phyloP scores from a whole-genome alignment of 805 yeast species.

The Wickerhamia fluorescens region DNA sequence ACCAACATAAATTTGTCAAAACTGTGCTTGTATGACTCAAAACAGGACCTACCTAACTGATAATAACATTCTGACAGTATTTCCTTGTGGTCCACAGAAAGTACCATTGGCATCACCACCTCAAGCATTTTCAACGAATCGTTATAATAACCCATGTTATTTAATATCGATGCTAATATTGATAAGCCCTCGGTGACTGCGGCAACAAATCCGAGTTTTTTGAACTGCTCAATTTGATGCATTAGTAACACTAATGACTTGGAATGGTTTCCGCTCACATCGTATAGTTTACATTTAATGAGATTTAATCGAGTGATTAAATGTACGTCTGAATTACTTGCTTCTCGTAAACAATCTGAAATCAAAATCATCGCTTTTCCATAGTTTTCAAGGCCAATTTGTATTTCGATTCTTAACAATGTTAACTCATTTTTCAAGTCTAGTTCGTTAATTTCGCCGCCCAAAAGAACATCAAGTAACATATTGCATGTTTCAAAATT shows the following conservation, averaged over 20 bases:
- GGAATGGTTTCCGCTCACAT: constrained; percentile 36
- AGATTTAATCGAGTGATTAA: constrained; percentile 43
- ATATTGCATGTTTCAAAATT: constrained; percentile 26
- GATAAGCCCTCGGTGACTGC: constrained; percentile 42
- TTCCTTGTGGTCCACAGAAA: constrained; percentile 33
- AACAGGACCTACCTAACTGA: constrained; percentile 22
- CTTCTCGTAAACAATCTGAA: constrained; percentile 5
- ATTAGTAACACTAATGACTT: constrained; percentile 45
- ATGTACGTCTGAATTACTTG: constrained; percentile 24
- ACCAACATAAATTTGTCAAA: constrained; percentile 16
- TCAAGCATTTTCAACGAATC: constrained; percentile 39
- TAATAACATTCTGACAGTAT: constrained; percentile 28
- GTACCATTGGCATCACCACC: constrained; percentile 35
- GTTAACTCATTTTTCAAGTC: constrained; percentile 23
- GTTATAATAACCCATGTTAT: constrained; percentile 30
- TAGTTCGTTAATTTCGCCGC: constrained; percentile 23
- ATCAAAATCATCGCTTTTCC: constrained; percentile 21
- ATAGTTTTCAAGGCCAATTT: constrained; percentile 24
- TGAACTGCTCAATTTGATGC: constrained; percentile 44
- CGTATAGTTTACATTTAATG: constrained; percentile 39
- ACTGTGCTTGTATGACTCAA: constrained; percentile 3
- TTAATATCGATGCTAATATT: constrained; percentile 38
- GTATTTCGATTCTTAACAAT: constrained; percentile 21
- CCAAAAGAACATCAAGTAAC: constrained; percentile 22
- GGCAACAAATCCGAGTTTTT: constrained; percentile 37